Evolutionary conservation across 768 basidiomycete genomes (phyloP), one percentile per base, ranked within the genome.

Genomic region (Naganishia friedmannii): DNA sequence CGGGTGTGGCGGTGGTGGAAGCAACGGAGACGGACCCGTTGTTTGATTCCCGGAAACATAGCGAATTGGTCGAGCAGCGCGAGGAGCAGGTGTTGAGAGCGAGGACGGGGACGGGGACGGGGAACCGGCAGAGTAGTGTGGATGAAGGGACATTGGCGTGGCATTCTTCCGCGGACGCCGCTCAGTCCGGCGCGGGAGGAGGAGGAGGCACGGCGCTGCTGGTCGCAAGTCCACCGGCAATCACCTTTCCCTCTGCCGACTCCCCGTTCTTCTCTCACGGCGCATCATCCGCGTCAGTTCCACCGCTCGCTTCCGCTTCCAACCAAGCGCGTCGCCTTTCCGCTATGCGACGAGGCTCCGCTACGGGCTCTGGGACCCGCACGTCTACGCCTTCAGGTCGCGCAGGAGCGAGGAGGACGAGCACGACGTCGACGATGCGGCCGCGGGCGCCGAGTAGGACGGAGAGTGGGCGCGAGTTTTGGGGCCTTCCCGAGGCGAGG

Each of bases 11-110:
- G n/a, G n/a, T n/a, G 54, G 75, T 75, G 1, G 76, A 70, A 23
- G 75, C 75, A 29, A 68, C 73, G 42, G 79, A 80, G 73, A 78
- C 77, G 31, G 77, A 80, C 53, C 79, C 79, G 1, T 76, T 80
- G 73, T 78, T 79, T 71, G 55, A 74, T 53, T 70, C 73, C 1
- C 53, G 66, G 8, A 53, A 70, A 7, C 53, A 70, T 21, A 72
- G 77, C 21, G 32, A 71, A 0, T 10, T 28, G 19, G 74, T 65
- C 26, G 78, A 78, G 32, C 74, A 77, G 37, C 39, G 45, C 26
- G 76, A 75, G 76, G 76, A 58, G 56, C 23, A 23, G 57, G 39
- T 29, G 67, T 8, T 9, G n/a, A 68, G 53, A 48, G 29, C 39
- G 5, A 71, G 66, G 0, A 71, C 34, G 19, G 67, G 66, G 4